Evolutionary conservation across 495 filamentous ascomycete genomes (phyloP), one percentile per base, ranked within the genome.

Genomic region (Podospora appendiculata): DNA sequence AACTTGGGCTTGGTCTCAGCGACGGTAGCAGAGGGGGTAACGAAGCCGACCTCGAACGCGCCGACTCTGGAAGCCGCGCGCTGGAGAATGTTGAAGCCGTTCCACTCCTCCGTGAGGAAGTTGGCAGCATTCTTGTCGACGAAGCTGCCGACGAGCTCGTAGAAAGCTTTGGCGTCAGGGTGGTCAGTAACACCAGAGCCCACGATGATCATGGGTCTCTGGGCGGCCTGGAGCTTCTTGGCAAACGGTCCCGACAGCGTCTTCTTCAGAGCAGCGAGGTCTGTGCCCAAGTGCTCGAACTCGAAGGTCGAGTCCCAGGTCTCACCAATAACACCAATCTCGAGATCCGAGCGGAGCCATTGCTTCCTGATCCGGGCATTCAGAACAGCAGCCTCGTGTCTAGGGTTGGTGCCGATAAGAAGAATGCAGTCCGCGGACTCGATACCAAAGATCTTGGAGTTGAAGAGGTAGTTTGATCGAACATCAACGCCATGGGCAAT

Each of bases 351-450:
- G 54, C 92, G 86, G 39, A 98, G 75, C 84, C 92, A 98, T 68
- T 96, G 93, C 73, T 98, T 98, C 54, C 93, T 79, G 61, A 98
- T 98, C 53, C 93, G 86, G 45, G 92, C 91, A 64, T 98, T 98
- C 17, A 98, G 78, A 51, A 90, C 88, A 41, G 93, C 89, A 43
- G 93, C 93, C 71, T 98, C 93, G 58, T 92, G 86, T 50, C 93
- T 84, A 32, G 93, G 87, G 72, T 98, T 98, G 54, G 89, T 96
- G 55, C 91, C 93, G 56, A 97, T 79, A 17, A 98, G 79, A 49
- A 98, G 86, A 50, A 98, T 88, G 56, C 79, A 83, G 70, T 97
- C 93, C 39, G 92, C 90, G 55, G 94, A 89, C 69, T 97, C 93
- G 33, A 97, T 87, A 58, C 87, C 91, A 63, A 79, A 84, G 59